phyloP scores from a whole-genome alignment of 768 basidiomycete species.

The Auriculariales sp. region DNA sequence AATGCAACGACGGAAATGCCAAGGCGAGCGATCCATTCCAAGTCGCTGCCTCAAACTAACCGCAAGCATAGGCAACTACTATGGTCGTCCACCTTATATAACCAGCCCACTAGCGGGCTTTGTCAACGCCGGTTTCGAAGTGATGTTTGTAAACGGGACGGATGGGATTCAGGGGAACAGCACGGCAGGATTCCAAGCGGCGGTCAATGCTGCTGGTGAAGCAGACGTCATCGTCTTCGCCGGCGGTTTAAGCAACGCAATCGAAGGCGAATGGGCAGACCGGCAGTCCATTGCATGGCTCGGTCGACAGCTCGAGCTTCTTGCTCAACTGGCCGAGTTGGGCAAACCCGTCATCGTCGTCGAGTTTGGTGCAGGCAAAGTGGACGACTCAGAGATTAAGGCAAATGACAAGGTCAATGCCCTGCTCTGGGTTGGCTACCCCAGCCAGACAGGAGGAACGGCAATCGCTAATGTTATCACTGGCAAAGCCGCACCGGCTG shows the following conservation, averaged over 20 bases:
- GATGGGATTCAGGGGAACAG: constrained; percentile 20
- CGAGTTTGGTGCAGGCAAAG: constrained; percentile 44
- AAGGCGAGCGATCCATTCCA: no score
- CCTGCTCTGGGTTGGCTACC: constrained; percentile 43
- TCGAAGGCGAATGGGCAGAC: constrained; percentile 35
- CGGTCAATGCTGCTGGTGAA: constrained; percentile 30
- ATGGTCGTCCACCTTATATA: constrained; percentile 39
- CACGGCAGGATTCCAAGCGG: constrained; percentile 33
- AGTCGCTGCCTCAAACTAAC: no score
- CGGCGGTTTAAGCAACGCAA: constrained; percentile 36
- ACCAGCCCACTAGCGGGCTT: constrained; percentile 38
- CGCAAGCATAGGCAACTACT: constrained; percentile 43
- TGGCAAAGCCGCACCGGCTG: constrained; percentile 38
- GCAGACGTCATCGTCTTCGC: constrained; percentile 39
- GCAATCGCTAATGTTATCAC: constrained; percentile 37
- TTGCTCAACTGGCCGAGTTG: constrained; percentile 27
- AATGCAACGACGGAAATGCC: constrained; percentile 43
- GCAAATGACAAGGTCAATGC: constrained; percentile 33
- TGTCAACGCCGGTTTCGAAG: constrained; percentile 29
- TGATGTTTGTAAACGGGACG: constrained; percentile 29
- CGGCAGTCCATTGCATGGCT: constrained; percentile 38
- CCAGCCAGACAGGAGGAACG: constrained; percentile 39
- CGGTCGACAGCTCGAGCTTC: constrained; percentile 36
- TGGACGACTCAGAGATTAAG: constrained; percentile 34
- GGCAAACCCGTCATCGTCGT: constrained; percentile 38